Base-by-base conservation (phyloP, 2,329 filamentous ascomycete genomes). In the Talaromyces sp. region DNA sequence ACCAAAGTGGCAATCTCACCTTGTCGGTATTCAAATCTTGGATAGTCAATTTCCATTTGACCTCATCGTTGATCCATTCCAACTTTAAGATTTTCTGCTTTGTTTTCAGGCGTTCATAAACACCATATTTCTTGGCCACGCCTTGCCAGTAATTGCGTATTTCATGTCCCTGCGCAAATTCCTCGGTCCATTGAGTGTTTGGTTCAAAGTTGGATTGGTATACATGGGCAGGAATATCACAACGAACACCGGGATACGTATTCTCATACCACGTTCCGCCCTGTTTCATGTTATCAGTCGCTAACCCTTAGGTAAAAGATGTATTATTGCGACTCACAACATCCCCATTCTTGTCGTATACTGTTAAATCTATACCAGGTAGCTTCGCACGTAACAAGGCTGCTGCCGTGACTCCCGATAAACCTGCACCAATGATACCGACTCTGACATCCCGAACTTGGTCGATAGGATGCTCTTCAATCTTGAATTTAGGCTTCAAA, bases 151-250 rank as follows among this genome's bases (percentile, higher is more conserved):
- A 91, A 15, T 82, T 78, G 6, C 78, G 74, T 59, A 91, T 90
- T 68, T 91, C 88, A 3, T 74, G 68, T 0, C 87, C 87, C 37
- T 83, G 81, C 0, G 87, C 82, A 65, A 88, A 90, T 60, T 85
- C 79, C 63, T 89, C 84, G 0, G 79, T 80, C 88, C 88, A 91
- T 62, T 88, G 78, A 0, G 80, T 81, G 57, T 89, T 89, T 0
- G 86, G 85, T 6, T 78, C 77, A 67, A 89, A 89, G 0, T 83
- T 84, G 7, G 81, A 82, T 66, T 89, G 86, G 64, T 90, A 90
- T 19, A 86, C 84, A 67, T 88, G 84, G 0, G 85, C 81, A 0
- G 87, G 85, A 13, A 89, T 82, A 67, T 89, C 86, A 63, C 87
- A 89, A 41, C 84, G 75, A 0, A 87, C 84, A 1, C 85, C 86